phyloP scores from a whole-genome alignment of 148 eudicot genomes.

The Polygonum maritimum region DNA sequence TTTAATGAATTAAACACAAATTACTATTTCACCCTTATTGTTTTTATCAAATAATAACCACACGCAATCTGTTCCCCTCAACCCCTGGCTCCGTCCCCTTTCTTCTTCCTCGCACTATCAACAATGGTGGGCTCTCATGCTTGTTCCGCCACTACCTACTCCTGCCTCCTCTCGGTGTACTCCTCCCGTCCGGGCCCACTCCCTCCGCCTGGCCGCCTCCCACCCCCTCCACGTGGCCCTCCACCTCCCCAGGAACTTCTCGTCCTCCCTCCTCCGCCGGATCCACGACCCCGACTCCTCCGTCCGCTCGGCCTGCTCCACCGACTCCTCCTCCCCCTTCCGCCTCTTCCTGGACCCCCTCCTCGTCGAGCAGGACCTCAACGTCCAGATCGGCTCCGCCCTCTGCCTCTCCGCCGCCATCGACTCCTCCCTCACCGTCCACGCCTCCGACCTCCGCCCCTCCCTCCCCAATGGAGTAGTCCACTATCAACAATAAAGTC shows the following conservation, averaged over 20 bases:
- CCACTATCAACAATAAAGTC: too few relatives aligned
- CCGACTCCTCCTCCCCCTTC: constrained; percentile 17
- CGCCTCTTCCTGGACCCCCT: constrained; percentile 25
- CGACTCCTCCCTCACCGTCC: constrained; percentile 26
- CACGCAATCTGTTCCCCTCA: too few relatives aligned
- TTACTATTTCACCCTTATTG: too few relatives aligned
- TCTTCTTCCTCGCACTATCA: too few relatives aligned
- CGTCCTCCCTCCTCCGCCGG: constrained; percentile 31
- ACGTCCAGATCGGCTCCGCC: constrained; percentile 45
- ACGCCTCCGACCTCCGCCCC: constrained; percentile 21
- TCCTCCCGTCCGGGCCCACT: constrained; percentile 47
- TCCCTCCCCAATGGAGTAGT: constrained; percentile 21
- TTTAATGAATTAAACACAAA: too few relatives aligned
- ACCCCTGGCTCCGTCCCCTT: too few relatives aligned
- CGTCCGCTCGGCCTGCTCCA: constrained; percentile 18
- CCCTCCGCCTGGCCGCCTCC: constrained; percentile 20
- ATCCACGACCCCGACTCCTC: constrained; percentile 48
- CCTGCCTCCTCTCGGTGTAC: constrained; percentile 35
- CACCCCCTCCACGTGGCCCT: constrained; percentile 31
- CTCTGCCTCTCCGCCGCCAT: constrained; percentile 41
- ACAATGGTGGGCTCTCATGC: too few relatives aligned
- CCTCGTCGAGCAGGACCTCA: constrained; percentile 35
- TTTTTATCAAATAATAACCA: too few relatives aligned
- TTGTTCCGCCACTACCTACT: background rate
- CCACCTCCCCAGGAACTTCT: constrained; percentile 33